A percentile compares a stretch with the other conserved stretches of the same genome.
phyloP scores from a whole-genome alignment of 2,329 filamentous ascomycete species.

The Rhynchosporium graminicola region DNA sequence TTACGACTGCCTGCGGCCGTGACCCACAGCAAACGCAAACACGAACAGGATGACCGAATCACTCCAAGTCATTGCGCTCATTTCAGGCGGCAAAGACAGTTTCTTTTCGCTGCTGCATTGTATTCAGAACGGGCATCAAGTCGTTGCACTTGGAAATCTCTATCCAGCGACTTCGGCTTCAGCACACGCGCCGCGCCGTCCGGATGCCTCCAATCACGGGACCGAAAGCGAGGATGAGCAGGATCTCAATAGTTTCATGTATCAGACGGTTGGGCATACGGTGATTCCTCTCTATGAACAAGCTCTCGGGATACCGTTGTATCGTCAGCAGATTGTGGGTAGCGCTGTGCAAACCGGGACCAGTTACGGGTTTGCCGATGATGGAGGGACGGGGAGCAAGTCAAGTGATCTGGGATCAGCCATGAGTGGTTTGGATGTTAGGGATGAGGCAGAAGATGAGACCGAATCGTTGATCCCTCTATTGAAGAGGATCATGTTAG shows the following conservation, averaged over 20 bases:
- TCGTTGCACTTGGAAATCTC: constrained; percentile 89
- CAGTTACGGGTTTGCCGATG: constrained; percentile 57
- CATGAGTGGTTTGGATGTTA: constrained; percentile 21
- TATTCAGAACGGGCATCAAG: constrained; percentile 76
- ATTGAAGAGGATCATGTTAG: constrained; percentile 63
- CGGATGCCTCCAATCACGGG: constrained; percentile 16
- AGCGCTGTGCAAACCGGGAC: constrained; percentile 67
- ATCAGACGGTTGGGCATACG: constrained; percentile 92
- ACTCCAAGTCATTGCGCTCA: constrained; percentile 82
- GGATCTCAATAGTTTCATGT: constrained; percentile 98
- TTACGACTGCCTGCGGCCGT: constrained; percentile 6
- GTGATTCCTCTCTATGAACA: constrained; percentile 81
- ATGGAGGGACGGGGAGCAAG: neutral
- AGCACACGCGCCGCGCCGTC: constrained; percentile 7
- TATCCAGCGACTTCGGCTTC: constrained; percentile 54
- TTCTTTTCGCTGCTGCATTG: constrained; percentile 93
- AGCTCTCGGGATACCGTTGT: constrained; percentile 80
- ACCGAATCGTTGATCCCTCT: constrained; percentile 84
- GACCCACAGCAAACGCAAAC: neutral
- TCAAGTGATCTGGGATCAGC: neutral
- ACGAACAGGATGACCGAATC: constrained; percentile 46
- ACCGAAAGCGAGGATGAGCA: constrained; percentile 46
- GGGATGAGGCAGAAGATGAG: constrained; percentile 60
- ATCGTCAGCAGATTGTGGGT: constrained; percentile 75
- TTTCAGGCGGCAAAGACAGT: constrained; percentile 97